These are phyloP conservation scores for Plasmodium relictum DNA, from an alignment of 169 alveolate genomes.

Conservation along the genomic window DNA sequence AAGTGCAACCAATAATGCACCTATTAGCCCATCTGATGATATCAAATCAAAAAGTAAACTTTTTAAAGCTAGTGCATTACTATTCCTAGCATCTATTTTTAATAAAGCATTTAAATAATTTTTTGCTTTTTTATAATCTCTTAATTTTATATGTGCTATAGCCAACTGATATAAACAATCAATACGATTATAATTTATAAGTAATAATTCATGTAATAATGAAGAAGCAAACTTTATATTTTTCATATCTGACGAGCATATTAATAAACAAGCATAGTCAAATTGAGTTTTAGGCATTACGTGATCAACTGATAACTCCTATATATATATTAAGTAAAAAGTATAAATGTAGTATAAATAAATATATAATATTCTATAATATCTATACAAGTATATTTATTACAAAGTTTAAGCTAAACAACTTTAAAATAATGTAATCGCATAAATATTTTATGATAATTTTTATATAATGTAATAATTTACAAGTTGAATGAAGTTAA, in stretches of 20 bases:
- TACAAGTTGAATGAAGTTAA: no score
- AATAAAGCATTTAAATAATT: constrained; percentile 82
- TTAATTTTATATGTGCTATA: constrained; percentile 81
- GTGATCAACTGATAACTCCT: constrained; percentile 62
- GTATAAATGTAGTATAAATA: neutral
- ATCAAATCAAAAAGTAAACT: constrained; percentile 55
- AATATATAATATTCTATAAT: neutral
- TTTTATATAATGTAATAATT: no score
- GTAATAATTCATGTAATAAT: constrained; percentile 52
- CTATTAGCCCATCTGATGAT: constrained; percentile 45
- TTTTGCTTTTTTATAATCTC: constrained; percentile 83
- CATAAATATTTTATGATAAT: no score
- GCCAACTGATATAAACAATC: constrained; percentile 86
- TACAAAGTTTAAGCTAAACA: no score
- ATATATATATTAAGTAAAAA: neutral
- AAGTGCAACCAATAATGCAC: constrained; percentile 38
- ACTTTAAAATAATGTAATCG: no score
- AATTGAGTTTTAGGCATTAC: constrained; percentile 75
- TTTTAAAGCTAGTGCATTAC: constrained; percentile 52
- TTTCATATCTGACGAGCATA: constrained; percentile 69
- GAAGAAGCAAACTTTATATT: constrained; percentile 60
- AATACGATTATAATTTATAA: constrained; percentile 65
- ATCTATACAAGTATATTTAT: neutral
- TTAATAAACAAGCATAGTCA: constrained; percentile 64
- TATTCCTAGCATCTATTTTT: constrained; percentile 78